Conservation (phyloP, 2,329 filamentous ascomycete species). For the Talaromyces funiculosus region DNA sequence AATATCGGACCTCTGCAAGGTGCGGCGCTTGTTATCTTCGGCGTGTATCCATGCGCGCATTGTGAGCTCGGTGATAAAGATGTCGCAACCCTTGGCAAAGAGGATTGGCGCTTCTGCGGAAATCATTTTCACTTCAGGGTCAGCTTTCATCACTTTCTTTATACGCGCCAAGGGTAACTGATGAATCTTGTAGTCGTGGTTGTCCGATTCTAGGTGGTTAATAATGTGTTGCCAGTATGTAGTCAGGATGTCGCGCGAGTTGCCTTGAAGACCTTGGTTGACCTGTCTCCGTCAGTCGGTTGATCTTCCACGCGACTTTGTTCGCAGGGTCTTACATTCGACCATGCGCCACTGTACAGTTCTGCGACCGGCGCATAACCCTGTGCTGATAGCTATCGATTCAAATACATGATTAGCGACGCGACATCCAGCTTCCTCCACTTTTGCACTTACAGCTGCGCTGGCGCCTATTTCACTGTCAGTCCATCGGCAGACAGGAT, state of each 20-base stretch:
- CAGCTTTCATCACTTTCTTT: conserved; percentile 99
- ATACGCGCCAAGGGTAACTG: conserved; percentile 95
- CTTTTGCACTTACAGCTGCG: conserved; percentile 54
- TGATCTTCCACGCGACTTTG: conserved; percentile 12
- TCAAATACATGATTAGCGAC: conserved; percentile 18
- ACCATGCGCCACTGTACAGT: conserved; percentile 89
- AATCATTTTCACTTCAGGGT: conserved; percentile 99
- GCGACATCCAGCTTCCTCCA: not conserved
- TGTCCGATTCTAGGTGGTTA: conserved; percentile 87
- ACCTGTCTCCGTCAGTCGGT: conserved; percentile 53
- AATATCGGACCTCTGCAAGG: conserved; percentile 91
- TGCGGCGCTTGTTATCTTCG: conserved; percentile 96
- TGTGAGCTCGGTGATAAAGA: conserved; percentile 97
- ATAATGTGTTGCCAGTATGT: conserved; percentile 99
- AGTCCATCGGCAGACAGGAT: not conserved
- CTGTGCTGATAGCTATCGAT: conserved; percentile 68
- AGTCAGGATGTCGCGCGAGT: conserved; percentile 93
- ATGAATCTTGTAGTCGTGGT: conserved; percentile 97
- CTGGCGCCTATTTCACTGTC: conserved; percentile 53
- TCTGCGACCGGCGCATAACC: conserved; percentile 84
- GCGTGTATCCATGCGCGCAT: conserved; percentile 99
- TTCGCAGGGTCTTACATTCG: conserved; percentile 61
- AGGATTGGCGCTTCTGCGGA: conserved; percentile 96
- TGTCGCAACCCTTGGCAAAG: conserved; percentile 97
- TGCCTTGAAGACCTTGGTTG: conserved; percentile 86